Evolutionary conservation across 1,284 basidiomycete genomes (phyloP), one percentile per base, ranked within the genome.

Genomic region (Pyrrhoderma lamaoense): DNA sequence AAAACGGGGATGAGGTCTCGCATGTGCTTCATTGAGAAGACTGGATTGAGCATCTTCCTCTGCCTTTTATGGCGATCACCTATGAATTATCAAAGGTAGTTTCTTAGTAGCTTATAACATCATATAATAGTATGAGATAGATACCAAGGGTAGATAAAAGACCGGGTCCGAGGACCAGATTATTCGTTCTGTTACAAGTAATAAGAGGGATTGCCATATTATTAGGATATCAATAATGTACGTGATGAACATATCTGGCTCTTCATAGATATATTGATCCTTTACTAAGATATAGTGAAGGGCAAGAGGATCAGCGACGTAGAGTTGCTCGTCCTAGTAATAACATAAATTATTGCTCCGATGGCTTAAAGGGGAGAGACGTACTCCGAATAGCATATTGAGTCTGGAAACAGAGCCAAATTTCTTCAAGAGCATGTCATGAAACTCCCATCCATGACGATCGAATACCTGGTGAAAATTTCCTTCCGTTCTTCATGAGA

Each of bases 361-460:
- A 40, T 5, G 38, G n/a, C 14, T 7, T 4, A 23, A 16, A 25
- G 19, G 21, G 16, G 51, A 11, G 54, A 13, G 11, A 51, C 69
- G 52, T 59, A 78, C 76, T 47, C 78, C 76, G 43, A 79, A 75
- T 52, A 78, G 67, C 9, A 75, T 75, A 49, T 72, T 62, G 2
- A 79, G 63, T 56, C 68, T 77, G 40, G 73, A 67, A 45, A 71
- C 68, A 1, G 73, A 27, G 16, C 47, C 47, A 39, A 3, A 49
- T 18, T 49, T 43, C 39, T 49, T 43, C 8, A 25, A 9, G 21
- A 49, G 40, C 39, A 42, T 43, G 9, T 42, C 25, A 31, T 49
- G 47, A 27, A 46, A 49, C 18, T 42, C 40, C 47, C 47, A 49
- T 9, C 47, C 47, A 5, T 49, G 16, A 13, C 47, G 37, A 27